Evolutionary conservation across 1,284 basidiomycete genomes (phyloP), one percentile per base, ranked within the genome.

Genomic region (Amylostereum areolatum): DNA sequence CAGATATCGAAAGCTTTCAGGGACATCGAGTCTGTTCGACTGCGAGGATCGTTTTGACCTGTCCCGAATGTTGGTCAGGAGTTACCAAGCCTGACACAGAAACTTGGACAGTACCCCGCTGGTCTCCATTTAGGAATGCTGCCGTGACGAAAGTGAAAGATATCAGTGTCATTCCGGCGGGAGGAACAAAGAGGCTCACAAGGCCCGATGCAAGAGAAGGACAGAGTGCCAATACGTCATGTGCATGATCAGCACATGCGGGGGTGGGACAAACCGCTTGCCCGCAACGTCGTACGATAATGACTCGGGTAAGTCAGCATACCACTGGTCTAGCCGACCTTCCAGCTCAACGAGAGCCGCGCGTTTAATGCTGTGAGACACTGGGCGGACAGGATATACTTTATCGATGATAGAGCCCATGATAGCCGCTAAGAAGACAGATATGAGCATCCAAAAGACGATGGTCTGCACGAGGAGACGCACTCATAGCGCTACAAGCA

Each of bases 191-290:
- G 43, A 39, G 28, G 75, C 88, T 73, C 63, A 90, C 87, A 89
- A 92, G 24, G 87, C 88, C 36, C 91, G 78, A 64, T 92, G 81
- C 31, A 92, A 72, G 31, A 92, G 70, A 18, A 92, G 71, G 5
- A 92, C 80, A 10, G 85, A 76, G 8, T 78, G 80, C 77, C 87
- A 90, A 63, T 92, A 92, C 58, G 87, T 76, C 47, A 89, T 74
- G 58, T 93, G 87, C 31, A 92, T 69, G 44, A 81, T 74, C 25
- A 92, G 62, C 29, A 92, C 72, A 52, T 85, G 81, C 3, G 85
- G 81, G 4, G 82, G 73, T 9, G 83, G 81, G 7, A 71, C 62
- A 8, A 64, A 65, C 45, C 76, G 70, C 55, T 74, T 75, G 54
- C 71, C 78, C 11, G 73, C 67, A 33, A 75, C 63, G 54, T 84